These are phyloP conservation scores for Coniochaeta sp. DNA, from an alignment of 2,329 filamentous ascomycete species.

Conservation along the genomic window DNA sequence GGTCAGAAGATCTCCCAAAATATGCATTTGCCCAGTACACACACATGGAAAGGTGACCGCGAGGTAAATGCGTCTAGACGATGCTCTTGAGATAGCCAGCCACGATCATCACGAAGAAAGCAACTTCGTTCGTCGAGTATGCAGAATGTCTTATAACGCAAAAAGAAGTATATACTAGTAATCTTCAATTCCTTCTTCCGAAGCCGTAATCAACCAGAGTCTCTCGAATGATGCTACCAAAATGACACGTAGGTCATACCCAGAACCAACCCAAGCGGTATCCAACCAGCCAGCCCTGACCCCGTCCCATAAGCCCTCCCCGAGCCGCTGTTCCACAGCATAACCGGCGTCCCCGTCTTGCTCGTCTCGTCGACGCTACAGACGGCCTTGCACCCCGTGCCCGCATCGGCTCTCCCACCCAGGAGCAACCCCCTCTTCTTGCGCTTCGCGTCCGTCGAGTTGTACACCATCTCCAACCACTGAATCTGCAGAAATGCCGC, in stretches of 20 bases:
- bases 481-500: slow-evolving; percentile 50
- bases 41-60: not conserved
- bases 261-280: slow-evolving; percentile 4
- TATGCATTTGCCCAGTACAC: not conserved
- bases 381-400: slow-evolving; percentile 15
- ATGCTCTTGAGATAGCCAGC: too few species aligned
- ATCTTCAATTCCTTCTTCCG: not conserved
- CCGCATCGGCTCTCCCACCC: slow-evolving; percentile 4
- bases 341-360: slow-evolving; percentile 29
- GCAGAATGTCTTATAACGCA: too few species aligned
- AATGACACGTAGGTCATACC: not conserved
- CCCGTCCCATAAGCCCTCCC: not conserved
- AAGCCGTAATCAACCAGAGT: not conserved
- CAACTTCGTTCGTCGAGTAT: too few species aligned
- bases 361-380: slow-evolving; percentile 27
- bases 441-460: slow-evolving; percentile 15
- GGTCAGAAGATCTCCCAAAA: not conserved
- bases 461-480: slow-evolving; percentile 56
- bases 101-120: too few species aligned
- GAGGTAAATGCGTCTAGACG: not conserved
- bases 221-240: not conserved
- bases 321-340: slow-evolving; percentile 17
- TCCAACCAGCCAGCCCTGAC: slow-evolving; percentile 4
- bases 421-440: not conserved
- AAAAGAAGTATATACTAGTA: not conserved